Conservation (phyloP, 2,329 filamentous ascomycete species). For the Aspergillus pseudoterreus region DNA sequence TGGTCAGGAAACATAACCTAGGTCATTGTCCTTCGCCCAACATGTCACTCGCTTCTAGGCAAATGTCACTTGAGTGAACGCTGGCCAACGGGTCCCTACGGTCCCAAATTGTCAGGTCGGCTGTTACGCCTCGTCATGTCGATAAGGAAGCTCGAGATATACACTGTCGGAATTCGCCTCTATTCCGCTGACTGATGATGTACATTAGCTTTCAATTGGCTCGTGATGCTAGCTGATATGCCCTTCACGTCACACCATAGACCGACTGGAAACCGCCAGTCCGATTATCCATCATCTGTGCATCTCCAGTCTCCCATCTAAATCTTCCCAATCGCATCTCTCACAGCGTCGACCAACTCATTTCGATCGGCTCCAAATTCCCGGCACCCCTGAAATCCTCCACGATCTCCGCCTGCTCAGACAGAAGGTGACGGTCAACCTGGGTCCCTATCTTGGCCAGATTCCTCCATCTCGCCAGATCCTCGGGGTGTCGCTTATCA, state of each 20-base stretch:
- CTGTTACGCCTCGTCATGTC: too few relatives aligned
- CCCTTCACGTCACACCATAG: too few relatives aligned
- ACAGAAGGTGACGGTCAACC: conserved; percentile 49
- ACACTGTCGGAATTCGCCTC: too few relatives aligned
- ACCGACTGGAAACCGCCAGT: too few relatives aligned
- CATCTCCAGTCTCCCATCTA: not conserved
- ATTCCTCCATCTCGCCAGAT: conserved; percentile 51
- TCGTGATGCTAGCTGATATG: too few relatives aligned
- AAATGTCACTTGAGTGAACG: too few relatives aligned
- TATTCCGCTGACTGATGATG: too few relatives aligned
- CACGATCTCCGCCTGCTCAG: conserved; percentile 52
- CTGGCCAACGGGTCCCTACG: too few relatives aligned
- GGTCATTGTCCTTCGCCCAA: not conserved
- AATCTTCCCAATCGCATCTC: not conserved
- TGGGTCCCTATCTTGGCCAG: conserved; percentile 52
- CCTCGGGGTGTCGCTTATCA: conserved; percentile 52
- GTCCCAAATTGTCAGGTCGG: too few relatives aligned
- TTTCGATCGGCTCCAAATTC: conserved; percentile 44
- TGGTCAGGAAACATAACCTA: not conserved
- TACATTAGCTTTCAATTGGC: too few relatives aligned
- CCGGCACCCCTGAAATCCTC: conserved; percentile 51
- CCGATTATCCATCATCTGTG: too few relatives aligned
- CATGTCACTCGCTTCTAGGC: not conserved
- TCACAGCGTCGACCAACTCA: conserved; percentile 34
- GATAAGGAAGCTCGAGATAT: too few relatives aligned